Evolutionary conservation across 2,329 filamentous ascomycete genomes (phyloP), one percentile per base, ranked within the genome.

Genomic region (Penicillium sclerotiorum): DNA sequence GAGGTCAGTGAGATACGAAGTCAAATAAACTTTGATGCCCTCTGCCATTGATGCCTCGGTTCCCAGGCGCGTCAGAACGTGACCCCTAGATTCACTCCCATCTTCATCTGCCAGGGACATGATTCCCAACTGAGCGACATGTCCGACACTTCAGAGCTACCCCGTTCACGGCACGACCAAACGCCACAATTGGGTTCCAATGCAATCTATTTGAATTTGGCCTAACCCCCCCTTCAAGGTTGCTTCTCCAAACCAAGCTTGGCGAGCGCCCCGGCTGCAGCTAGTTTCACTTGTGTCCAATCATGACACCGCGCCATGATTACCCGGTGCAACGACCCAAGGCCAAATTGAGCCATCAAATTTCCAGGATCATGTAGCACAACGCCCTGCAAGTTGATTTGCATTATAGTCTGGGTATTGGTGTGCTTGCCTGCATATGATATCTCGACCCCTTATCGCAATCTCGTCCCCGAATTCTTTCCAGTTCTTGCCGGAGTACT

Each of bases 291-390:
- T 17, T 11, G 9, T 17, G 37, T 15, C 54, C 51, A 52, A 57
- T 55, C 25, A 45, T 18, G n/a, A n/a, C 23, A 33, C 4, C 5
- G 12, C 4, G 8, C 13, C 33, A 35, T 40, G 38, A 36, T 32
- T 42, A 28, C 45, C 48, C 45, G 40, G 54, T 57, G 54, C 49
- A 55, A 57, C 54, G 47, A 32, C 48, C 44, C 40, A 49, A 36
- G 28, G 21, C 18, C 7, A 33, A 35, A 22, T 18, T 5, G 21
- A 45, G 12, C 25, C 37, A 36, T 27, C 8, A 28, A 36, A 32
- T 40, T 21, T 36, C 45, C 17, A 30, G 25, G 25, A n/a, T n/a
- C n/a, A n/a, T n/a, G n/a, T n/a, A n/a, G n/a, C n/a, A n/a, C n/a
- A n/a, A n/a, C n/a, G n/a, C n/a, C n/a, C n/a, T n/a, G n/a, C n/a